Evolutionary conservation across 2,329 filamentous ascomycete genomes (phyloP).

Genomic region (Aspergillus chevalieri): DNA sequence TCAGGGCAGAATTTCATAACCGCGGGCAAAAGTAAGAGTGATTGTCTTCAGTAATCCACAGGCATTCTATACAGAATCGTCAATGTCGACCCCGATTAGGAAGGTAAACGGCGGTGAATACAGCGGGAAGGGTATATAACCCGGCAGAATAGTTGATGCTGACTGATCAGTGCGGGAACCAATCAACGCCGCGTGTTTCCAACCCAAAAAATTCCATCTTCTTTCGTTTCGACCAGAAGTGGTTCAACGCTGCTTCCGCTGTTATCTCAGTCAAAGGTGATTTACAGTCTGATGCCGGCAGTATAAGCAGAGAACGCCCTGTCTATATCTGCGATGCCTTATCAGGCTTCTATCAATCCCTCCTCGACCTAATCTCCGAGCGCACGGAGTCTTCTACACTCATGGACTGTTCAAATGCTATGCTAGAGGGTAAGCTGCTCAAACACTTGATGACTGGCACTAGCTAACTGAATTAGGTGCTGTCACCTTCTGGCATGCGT

Average conservation of each 20-base stretch:
- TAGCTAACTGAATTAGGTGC: conserved; percentile 20
- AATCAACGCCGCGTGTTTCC: background rate
- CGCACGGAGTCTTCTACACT: no score
- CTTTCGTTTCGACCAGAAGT: background rate
- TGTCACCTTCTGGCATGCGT: conserved; percentile 42
- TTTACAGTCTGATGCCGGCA: no score
- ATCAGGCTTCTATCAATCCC: background rate
- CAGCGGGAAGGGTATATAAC: background rate
- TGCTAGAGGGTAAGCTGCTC: background rate
- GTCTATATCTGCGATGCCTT: background rate
- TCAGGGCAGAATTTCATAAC: no score
- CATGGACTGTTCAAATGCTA: background rate
- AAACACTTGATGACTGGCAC: background rate
- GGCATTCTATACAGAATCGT: no score
- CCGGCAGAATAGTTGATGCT: background rate
- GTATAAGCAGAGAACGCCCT: no score
- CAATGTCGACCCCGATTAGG: background rate
- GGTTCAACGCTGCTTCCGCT: background rate
- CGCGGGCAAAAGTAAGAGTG: no score
- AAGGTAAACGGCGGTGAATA: background rate
- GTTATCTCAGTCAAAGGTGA: background rate
- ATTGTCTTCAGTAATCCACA: no score
- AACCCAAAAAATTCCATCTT: background rate
- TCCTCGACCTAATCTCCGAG: background rate
- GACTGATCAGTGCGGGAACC: background rate